Conservation (phyloP, 352 stramenopile species). For the Phytophthora agathidicida region DNA sequence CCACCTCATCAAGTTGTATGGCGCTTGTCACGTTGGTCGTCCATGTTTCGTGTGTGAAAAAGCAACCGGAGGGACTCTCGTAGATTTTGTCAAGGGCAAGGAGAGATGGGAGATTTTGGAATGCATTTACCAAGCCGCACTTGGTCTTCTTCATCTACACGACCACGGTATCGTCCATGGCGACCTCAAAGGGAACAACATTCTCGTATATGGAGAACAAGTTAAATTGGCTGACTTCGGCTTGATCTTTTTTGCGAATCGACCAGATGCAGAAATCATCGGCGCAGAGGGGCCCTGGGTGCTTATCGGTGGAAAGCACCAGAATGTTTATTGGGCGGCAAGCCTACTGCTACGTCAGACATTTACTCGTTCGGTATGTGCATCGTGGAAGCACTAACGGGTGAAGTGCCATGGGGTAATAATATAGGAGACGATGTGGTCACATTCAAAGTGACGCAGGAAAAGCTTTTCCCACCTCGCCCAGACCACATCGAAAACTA, state of each 20-base stretch:
- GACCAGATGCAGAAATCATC: not conserved
- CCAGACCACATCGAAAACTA: not conserved
- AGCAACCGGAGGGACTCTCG: not conserved
- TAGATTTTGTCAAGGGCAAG: not conserved
- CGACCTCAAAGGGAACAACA: conserved; percentile 6
- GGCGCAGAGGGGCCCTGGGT: not conserved
- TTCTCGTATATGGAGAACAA: not conserved
- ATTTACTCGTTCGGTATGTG: conserved; percentile 12
- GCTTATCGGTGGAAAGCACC: conserved; percentile 9
- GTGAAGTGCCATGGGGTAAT: conserved; percentile 1
- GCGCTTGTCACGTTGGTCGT: not conserved
- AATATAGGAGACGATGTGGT: not conserved
- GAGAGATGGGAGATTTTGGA: not conserved
- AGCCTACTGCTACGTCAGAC: not conserved
- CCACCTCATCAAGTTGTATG: conserved; percentile 16
- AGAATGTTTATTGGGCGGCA: not conserved
- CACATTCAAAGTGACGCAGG: not conserved
- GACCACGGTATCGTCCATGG: not conserved
- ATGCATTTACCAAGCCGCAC: not conserved
- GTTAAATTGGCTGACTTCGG: conserved; percentile 7
- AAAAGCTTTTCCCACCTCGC: not conserved
- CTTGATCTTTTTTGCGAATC: not conserved
- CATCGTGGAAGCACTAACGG: not conserved
- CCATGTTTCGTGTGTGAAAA: conserved; percentile 13
- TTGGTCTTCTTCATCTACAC: conserved; percentile 3